Conservation (phyloP, 1,139 yeast species). For the Geotrichum bryndzae region DNA sequence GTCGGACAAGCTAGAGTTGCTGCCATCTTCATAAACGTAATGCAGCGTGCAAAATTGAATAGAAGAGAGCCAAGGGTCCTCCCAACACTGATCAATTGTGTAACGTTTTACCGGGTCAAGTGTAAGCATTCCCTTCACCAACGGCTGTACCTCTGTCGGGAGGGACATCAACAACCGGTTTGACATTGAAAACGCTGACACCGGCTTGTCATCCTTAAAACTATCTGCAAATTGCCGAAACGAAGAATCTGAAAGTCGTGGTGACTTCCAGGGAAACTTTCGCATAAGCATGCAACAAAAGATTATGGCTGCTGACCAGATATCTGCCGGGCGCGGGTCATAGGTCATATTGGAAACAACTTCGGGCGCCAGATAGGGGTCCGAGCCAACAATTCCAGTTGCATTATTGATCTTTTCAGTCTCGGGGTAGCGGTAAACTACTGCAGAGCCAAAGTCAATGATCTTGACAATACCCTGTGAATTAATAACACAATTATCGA, state of each 20-base stretch:
- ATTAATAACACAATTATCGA: slow-evolving; percentile 90
- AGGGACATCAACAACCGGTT: slow-evolving; percentile 31
- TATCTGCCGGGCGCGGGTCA: slow-evolving; percentile 90
- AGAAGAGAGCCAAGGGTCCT: slow-evolving; percentile 65
- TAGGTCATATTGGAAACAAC: slow-evolving; percentile 74
- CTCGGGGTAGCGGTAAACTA: slow-evolving; percentile 85
- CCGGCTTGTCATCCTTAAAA: slow-evolving; percentile 21
- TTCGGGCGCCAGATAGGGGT: slow-evolving; percentile 92
- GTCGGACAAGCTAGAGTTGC: neutral
- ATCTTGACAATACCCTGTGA: slow-evolving; percentile 84
- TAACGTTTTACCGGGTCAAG: slow-evolving; percentile 47
- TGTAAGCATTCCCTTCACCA: slow-evolving; percentile 33
- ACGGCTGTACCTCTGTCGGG: slow-evolving; percentile 33
- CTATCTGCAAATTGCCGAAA: slow-evolving; percentile 51
- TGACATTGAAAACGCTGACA: slow-evolving; percentile 6
- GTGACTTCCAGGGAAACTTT: slow-evolving; percentile 95
- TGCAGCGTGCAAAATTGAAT: slow-evolving; percentile 47
- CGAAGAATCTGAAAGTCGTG: slow-evolving; percentile 75
- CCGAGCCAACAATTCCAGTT: slow-evolving; percentile 89
- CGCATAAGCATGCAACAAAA: slow-evolving; percentile 92
- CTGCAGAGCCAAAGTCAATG: slow-evolving; percentile 42
- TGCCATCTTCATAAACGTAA: slow-evolving; percentile 24
- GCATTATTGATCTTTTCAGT: slow-evolving; percentile 73
- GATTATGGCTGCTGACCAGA: slow-evolving; percentile 90
- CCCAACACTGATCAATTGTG: slow-evolving; percentile 75